Conservation (phyloP, 257 asterid species). For the Fraxinus cuspidata region DNA sequence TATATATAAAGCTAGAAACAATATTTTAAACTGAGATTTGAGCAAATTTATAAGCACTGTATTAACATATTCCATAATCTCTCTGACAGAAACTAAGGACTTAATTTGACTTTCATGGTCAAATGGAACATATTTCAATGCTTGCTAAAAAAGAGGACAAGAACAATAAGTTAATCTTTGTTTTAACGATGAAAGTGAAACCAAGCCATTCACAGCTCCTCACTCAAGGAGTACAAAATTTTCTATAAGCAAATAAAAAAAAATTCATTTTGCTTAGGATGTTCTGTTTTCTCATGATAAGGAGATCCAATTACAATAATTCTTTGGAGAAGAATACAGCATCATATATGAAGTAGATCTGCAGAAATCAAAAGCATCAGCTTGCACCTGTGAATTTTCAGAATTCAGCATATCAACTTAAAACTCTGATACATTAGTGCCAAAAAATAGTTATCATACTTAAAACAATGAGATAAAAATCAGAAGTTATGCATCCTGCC, state of each 20-base stretch:
- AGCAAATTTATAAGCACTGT: background rate
- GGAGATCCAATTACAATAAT: conserved; percentile 6
- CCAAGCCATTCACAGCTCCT: background rate
- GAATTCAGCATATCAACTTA: background rate
- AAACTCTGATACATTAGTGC: background rate
- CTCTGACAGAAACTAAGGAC: background rate
- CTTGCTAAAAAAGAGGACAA: too few species aligned
- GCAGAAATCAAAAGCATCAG: conserved; percentile 4
- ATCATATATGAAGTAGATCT: conserved; percentile 1
- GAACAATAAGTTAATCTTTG: background rate
- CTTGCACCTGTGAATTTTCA: conserved; percentile 1
- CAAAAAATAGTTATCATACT: background rate
- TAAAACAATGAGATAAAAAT: background rate
- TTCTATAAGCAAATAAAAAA: background rate
- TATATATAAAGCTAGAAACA: background rate
- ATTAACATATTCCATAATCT: background rate
- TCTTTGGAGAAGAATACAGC: background rate
- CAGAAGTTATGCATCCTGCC: background rate
- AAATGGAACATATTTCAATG: background rate
- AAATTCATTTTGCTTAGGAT: background rate
- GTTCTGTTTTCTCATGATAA: conserved; percentile 6
- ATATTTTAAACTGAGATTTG: background rate
- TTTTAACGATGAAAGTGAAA: background rate
- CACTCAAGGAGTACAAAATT: background rate
- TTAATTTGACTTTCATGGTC: background rate